phyloP scores from a whole-genome alignment of 108 stramenopile species.

The Pinguiococcus pyrenoidosus region DNA sequence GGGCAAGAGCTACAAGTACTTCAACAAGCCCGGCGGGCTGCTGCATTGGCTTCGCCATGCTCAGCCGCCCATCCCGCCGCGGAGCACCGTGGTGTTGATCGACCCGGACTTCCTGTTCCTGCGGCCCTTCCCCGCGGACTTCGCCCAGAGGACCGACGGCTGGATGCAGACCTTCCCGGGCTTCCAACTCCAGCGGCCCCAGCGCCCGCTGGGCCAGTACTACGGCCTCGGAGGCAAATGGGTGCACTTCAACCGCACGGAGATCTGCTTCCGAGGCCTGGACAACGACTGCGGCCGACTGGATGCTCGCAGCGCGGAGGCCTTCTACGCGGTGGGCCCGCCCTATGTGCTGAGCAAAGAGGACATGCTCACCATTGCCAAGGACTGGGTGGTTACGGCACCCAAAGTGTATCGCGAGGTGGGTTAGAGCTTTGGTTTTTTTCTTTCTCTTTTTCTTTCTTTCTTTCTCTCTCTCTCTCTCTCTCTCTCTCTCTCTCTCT shows the following conservation, averaged over 20 bases:
- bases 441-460: too few relatives aligned
- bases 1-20: constrained; percentile 57
- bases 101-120: constrained; percentile 35
- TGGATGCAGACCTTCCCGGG: constrained; percentile 6
- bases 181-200: constrained; percentile 3
- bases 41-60: constrained; percentile 59
- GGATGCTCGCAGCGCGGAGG: neutral
- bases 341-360: neutral
- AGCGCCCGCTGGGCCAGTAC: constrained; percentile 10
- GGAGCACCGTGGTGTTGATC: constrained; percentile 19
- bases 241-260: neutral
- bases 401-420: too few relatives aligned
- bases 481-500: too few relatives aligned
- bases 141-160: constrained; percentile 8
- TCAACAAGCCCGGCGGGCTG: constrained; percentile 80
- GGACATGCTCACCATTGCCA: neutral
- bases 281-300: constrained; percentile 16
- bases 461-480: too few relatives aligned
- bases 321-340: constrained; percentile 6
- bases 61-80: constrained; percentile 30
- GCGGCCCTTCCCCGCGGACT: constrained; percentile 22
- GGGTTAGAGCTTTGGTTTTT: too few relatives aligned
- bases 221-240: neutral
- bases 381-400: neutral
- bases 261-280: neutral